A percentile compares a stretch with the other conserved stretches of the same genome.
These are phyloP conservation scores for Porodaedalea pini DNA, from an alignment of 1,284 basidiomycete genomes.

Conservation along the genomic window DNA sequence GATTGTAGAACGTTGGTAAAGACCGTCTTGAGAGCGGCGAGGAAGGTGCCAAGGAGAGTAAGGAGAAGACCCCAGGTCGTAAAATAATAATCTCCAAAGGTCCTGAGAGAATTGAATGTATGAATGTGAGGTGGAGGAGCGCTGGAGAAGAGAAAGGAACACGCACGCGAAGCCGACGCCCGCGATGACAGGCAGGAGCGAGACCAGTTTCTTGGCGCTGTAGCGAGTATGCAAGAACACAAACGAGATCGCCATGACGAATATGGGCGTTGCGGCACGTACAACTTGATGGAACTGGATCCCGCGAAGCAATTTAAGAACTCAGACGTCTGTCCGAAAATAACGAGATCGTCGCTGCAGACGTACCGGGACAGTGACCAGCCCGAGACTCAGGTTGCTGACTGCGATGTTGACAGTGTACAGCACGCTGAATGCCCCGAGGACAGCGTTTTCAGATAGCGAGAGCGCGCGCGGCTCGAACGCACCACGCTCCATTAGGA, in stretches of 20 bases:
- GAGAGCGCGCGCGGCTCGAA: constrained; percentile 62
- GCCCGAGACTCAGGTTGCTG: constrained; percentile 82
- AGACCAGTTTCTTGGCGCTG: constrained; percentile 59
- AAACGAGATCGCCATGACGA: constrained; percentile 77
- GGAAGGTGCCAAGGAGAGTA: constrained; percentile 82
- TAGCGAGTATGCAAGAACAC: constrained; percentile 50
- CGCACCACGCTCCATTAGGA: constrained; percentile 56
- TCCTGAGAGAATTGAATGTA: constrained; percentile 41
- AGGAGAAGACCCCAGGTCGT: constrained; percentile 79
- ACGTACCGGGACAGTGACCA: constrained; percentile 89
- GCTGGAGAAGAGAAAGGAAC: not conserved
- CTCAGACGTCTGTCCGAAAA: not conserved
- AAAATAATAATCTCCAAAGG: constrained; percentile 89
- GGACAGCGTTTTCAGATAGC: constrained; percentile 54
- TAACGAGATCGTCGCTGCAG: not conserved
- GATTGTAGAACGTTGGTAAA: constrained; percentile 80
- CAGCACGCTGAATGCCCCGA: constrained; percentile 78
- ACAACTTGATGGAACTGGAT: constrained; percentile 90
- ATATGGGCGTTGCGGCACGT: constrained; percentile 87
- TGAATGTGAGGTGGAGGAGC: constrained; percentile 5
- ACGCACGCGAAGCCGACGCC: constrained; percentile 92
- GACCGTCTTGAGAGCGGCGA: constrained; percentile 90
- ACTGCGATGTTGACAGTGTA: constrained; percentile 93
- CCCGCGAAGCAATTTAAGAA: not conserved
- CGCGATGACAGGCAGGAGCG: constrained; percentile 82